Evolutionary conservation across 2,329 filamentous ascomycete genomes (phyloP), one percentile per base, ranked within the genome.

Genomic region (Aurifilum marmelostoma): DNA sequence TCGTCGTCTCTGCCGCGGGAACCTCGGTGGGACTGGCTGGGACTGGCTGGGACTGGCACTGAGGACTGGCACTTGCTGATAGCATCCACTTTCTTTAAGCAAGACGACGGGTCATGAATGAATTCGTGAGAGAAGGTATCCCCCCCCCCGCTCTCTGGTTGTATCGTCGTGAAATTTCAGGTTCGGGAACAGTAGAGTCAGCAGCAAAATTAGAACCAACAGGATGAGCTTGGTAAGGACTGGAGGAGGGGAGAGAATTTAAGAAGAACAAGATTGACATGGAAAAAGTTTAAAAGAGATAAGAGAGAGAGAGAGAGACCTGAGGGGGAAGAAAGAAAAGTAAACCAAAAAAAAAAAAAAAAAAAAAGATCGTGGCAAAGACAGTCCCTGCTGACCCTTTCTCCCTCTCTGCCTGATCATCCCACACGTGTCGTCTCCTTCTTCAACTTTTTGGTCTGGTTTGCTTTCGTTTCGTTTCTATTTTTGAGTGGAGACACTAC

Each of bases 401-500:
- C 41, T 21, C 41, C 21, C 41, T 43, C 16, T 21, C 37, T 39
- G 6, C 11, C 37, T 50, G 4, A n/a, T 37, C 21, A 60, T 37
- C 56, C n/a, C 29, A 34, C 54, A 18, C 29, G 27, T 59, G n/a
- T 18, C 34, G 11, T 47, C 14, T 47, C 21, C 1, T 21, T 3
- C 29, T 29, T 24, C 50, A 54, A 14, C n/a, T 5, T 4, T 21
- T 21, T 43, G 41, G 6, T 43, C 8, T 43, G 41, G 41, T 43
- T 43, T 43, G 16, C 16, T 21, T 43, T 43, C 16, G 41, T 21
- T 7, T 43, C 41, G 50, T 54, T 52, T 54, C 50, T 54, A 54
- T 54, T 54, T 54, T 54, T 27, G 50, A 54, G 50, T 54, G 50
- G 50, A 27, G 24, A 27, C 50, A n/a, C n/a, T n/a, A n/a, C n/a